phyloP scores from a whole-genome alignment of 140 eudicot species.

The Oenanthe javanica region DNA sequence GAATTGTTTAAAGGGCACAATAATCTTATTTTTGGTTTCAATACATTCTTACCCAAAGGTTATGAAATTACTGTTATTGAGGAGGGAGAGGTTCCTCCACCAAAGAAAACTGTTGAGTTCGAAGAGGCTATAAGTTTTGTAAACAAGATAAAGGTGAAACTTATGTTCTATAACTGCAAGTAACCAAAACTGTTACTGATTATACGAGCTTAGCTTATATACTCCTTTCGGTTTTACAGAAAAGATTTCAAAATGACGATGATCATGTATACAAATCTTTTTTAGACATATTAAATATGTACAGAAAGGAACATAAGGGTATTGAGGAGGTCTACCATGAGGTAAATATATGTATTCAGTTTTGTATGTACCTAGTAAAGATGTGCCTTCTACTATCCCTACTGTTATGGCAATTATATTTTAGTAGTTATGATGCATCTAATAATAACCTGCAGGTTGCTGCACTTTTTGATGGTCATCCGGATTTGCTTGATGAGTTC shows the following conservation, averaged over 20 bases:
- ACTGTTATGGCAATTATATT: neutral
- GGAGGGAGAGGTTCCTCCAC: slow-evolving; percentile 76
- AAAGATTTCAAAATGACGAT: slow-evolving; percentile 53
- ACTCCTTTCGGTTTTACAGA: slow-evolving; percentile 26
- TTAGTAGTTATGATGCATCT: neutral
- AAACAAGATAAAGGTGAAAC: slow-evolving; percentile 65
- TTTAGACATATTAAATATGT: slow-evolving; percentile 64
- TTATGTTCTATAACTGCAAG: neutral
- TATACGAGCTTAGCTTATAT: neutral
- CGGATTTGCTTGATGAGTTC: slow-evolving; percentile 76
- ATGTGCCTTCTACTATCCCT: neutral
- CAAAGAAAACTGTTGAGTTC: slow-evolving; percentile 51
- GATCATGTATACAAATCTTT: slow-evolving; percentile 64
- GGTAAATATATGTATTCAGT: slow-evolving; percentile 25
- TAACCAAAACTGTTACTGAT: neutral
- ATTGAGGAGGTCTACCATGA: slow-evolving; percentile 55
- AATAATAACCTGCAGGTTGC: slow-evolving; percentile 40
- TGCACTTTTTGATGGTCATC: slow-evolving; percentile 57
- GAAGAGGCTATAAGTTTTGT: slow-evolving; percentile 61
- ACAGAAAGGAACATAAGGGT: slow-evolving; percentile 53
- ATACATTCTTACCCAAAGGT: slow-evolving; percentile 92
- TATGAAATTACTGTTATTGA: slow-evolving; percentile 85
- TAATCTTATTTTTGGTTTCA: slow-evolving; percentile 70
- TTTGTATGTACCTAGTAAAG: neutral
- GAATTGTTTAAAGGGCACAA: slow-evolving; percentile 77